Evolutionary conservation across 495 filamentous ascomycete genomes (phyloP), one percentile per base, ranked within the genome.

Genomic region (Bryoglossum gracile): DNA sequence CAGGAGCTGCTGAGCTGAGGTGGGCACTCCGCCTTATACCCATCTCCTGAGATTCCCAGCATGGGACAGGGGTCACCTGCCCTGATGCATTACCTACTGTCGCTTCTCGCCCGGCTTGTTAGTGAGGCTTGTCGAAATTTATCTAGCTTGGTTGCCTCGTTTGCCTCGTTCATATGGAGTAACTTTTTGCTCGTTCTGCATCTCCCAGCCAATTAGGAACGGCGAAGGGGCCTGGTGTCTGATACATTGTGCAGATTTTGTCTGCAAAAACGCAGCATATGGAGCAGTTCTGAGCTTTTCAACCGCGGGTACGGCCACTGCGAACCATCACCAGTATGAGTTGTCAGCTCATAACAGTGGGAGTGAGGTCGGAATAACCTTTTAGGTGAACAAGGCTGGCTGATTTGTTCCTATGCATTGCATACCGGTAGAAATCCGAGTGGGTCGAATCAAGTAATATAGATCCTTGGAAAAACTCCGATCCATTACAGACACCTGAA

Each of bases 71-170:
- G 52, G 44, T 56, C 53, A 51, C 41, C 48, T 51, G 48, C 32
- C 36, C 26, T 32, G 10, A 3, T 56, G 48, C 48, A 51, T 50
- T 33, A 17, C 25, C 6, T n/a, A n/a, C n/a, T n/a, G n/a, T n/a
- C n/a, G n/a, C n/a, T n/a, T 23, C 11, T 25, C 22, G 22, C 22
- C 33, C 21, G 2, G 33, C 34, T 13, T 28, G 24, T 24, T 1
- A 23, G n/a, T 46, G 28, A 46, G 43, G 17, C n/a, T n/a, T 42
- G 8, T 10, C 14, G 5, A 28, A 18, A 19, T 17, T 16, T 24
- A 43, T n/a, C 25, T 50, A 55, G 52, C 26, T 28, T 46, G 46
- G 33, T 55, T 45, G 52, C 52, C 52, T 55, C 52, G 46, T 55
- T 49, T 49, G 51, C 51, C 45, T 46, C 16, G 14, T 22, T 25